Evolutionary conservation across 768 basidiomycete genomes (phyloP), one percentile per base, ranked within the genome.

Genomic region (Phanerochaete sordida): DNA sequence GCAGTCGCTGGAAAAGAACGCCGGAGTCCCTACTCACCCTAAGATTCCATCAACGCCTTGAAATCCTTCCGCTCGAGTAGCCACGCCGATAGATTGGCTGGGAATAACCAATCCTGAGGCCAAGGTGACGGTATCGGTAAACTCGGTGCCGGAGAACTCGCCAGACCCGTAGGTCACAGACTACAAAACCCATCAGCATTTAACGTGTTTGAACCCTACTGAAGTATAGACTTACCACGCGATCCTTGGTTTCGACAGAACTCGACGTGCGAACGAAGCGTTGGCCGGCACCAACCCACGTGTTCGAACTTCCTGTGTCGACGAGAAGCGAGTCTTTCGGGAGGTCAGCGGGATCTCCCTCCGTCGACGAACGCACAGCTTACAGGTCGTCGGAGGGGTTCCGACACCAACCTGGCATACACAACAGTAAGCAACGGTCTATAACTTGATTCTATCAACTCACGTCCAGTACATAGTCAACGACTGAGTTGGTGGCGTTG

Each of bases 301-400:
- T 88, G 73, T 87, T 88, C 19, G 87, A 86, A 70, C 84, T 86
- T 44, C 84, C 84, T 2, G 86, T 86, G 66, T 87, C 86, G 56
- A 88, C 73, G 56, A 88, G 65, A 52, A 89, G 78, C 2, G 69
- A 57, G 66, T 82, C 85, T 87, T 62, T 45, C 47, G 11, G 11
- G 19, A 21, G 1, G 35, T 27, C 3, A 44, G 30, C 6, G 28
- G 3, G 47, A 31, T 45, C 6, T 6, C 13, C 33, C 19, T 16
- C 8, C 11, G 4, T 33, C 23, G 7, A 47, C 21, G 27, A 16
- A 23, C 13, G 51, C 65, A 56, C 39, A 16, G 19, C 39, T 11
- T 54, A 70, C 67, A 70, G 19, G 57, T 54, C 11, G 66, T 68
- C 13, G 68, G 46, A 6, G 70, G 70, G 15, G 37, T 65, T 37